phyloP scores from a whole-genome alignment of 768 basidiomycete species.

The Leccinum rimulosum region DNA sequence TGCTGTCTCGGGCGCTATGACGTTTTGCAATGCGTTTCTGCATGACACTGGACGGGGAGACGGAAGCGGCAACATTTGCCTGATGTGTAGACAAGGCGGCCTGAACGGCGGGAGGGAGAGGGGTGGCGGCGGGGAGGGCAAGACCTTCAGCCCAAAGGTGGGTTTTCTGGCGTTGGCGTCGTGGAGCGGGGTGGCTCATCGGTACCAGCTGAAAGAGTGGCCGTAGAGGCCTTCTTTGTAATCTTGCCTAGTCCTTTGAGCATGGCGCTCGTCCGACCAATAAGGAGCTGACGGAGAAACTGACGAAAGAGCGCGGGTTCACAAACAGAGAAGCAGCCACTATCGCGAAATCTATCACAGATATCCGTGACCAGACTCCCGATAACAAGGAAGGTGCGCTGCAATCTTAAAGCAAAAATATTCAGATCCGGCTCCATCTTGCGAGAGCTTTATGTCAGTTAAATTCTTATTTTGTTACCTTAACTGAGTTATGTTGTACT shows the following conservation, averaged over 20 bases:
- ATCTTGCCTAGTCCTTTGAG: constrained; percentile 80
- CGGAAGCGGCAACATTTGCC: constrained; percentile 71
- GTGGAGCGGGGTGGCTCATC: constrained; percentile 58
- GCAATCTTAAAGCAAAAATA: background rate
- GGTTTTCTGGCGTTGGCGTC: constrained; percentile 82
- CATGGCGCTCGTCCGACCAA: constrained; percentile 37
- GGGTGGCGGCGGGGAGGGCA: constrained; percentile 59
- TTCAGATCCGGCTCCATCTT: background rate
- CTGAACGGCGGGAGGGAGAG: constrained; percentile 75
- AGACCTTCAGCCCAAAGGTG: constrained; percentile 79
- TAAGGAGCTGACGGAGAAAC: constrained; percentile 11
- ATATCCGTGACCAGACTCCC: constrained; percentile 1
- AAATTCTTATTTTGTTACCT: background rate
- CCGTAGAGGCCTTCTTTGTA: constrained; percentile 59
- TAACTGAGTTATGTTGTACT: background rate
- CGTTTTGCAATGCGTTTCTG: constrained; percentile 70
- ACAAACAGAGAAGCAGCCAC: constrained; percentile 13
- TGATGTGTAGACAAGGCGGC: constrained; percentile 73
- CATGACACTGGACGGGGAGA: constrained; percentile 72
- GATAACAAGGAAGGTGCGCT: background rate
- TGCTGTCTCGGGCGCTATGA: constrained; percentile 69
- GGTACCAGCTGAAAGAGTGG: constrained; percentile 57
- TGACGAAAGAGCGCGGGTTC: constrained; percentile 18
- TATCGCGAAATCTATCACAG: constrained; percentile 20
- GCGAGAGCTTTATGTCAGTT: background rate